A percentile compares a stretch with the other conserved stretches of the same genome.
These are phyloP conservation scores for Plasmodium fragile DNA, from an alignment of 169 alveolate genomes.

Conservation along the genomic window DNA sequence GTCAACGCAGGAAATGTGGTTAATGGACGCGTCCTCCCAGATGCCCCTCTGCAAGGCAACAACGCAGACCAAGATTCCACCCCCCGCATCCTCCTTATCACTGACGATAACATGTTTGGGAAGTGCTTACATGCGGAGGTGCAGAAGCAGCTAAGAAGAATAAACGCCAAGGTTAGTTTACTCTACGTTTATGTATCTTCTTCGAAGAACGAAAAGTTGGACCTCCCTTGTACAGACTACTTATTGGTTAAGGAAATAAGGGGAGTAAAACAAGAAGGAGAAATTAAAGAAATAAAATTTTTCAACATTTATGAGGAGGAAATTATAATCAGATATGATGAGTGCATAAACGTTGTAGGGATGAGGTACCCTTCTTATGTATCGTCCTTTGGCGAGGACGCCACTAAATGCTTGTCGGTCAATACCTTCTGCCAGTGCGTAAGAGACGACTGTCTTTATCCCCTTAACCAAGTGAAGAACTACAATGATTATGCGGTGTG, in stretches of 20 bases:
- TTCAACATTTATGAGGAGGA: neutral
- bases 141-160: neutral
- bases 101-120: neutral
- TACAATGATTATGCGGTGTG: slow-evolving; percentile 18
- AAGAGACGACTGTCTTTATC: slow-evolving; percentile 32
- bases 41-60: neutral
- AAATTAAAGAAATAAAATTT: slow-evolving; percentile 13
- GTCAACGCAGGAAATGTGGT: neutral
- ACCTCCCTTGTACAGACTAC: slow-evolving; percentile 21
- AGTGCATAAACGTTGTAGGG: slow-evolving; percentile 39
- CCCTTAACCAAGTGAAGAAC: slow-evolving; percentile 39
- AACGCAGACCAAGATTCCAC: neutral
- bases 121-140: neutral
- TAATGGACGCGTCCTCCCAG: neutral
- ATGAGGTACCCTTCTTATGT: slow-evolving; percentile 49
- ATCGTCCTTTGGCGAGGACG: neutral
- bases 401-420: neutral
- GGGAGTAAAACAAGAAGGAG: neutral
- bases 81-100: neutral
- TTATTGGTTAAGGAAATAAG: slow-evolving; percentile 9
- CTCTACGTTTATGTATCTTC: slow-evolving; percentile 3
- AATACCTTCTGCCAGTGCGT: slow-evolving; percentile 26
- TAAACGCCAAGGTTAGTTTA: neutral
- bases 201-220: neutral
- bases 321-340: slow-evolving; percentile 16